A percentile compares a stretch with the other conserved stretches of the same genome.
phyloP scores from a whole-genome alignment of 1,284 basidiomycete genomes.

The Microbotryum scabiosae region DNA sequence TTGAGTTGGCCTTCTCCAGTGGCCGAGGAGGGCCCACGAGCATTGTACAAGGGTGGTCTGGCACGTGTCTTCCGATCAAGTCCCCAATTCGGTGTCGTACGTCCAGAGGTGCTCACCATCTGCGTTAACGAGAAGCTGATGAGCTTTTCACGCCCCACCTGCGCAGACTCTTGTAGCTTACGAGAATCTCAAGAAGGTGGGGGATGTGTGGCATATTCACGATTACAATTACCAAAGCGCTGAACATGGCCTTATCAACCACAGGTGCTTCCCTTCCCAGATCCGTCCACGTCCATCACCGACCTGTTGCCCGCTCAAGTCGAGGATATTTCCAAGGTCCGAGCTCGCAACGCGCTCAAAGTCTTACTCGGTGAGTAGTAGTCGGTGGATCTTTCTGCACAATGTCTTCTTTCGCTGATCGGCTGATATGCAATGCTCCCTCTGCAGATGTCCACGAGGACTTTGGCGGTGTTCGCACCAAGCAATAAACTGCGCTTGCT shows the following conservation, averaged over 20 bases:
- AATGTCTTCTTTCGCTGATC: background rate
- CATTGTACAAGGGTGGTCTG: conserved; percentile 90
- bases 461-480: conserved; percentile 4
- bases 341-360: conserved; percentile 79
- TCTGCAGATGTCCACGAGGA: conserved; percentile 17
- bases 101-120: background rate
- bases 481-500: too few relatives aligned
- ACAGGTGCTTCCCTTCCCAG: conserved; percentile 47
- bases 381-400: background rate
- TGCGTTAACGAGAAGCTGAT: conserved; percentile 13
- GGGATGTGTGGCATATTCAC: too few relatives aligned
- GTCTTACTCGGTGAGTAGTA: background rate
- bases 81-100: conserved; percentile 38
- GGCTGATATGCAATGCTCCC: conserved; percentile 9
- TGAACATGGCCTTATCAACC: too few relatives aligned
- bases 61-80: conserved; percentile 76
- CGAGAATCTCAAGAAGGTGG: conserved; percentile 60
- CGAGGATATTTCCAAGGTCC: conserved; percentile 75
- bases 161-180: conserved; percentile 88
- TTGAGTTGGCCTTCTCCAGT: conserved; percentile 20
- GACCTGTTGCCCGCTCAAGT: conserved; percentile 54
- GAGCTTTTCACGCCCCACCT: conserved; percentile 46
- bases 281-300: conserved; percentile 45
- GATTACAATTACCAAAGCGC: too few relatives aligned
- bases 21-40: conserved; percentile 71